Base-by-base conservation (phyloP, 2,329 filamentous ascomycete species). In the Akanthomyces lecanii region DNA sequence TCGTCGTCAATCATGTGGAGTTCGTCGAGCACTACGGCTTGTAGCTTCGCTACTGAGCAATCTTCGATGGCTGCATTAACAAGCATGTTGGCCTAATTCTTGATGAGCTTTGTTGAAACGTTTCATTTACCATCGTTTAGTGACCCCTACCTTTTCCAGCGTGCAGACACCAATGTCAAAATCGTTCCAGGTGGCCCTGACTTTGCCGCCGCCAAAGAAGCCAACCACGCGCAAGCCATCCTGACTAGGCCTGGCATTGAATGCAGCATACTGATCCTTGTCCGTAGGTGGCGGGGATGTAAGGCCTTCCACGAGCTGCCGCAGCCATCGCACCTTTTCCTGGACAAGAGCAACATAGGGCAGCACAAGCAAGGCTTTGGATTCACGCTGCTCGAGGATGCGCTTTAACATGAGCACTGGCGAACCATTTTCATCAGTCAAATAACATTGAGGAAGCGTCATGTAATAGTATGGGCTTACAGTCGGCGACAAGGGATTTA, bases 1-100 rank as follows among this genome's bases (percentile, higher is more conserved):
- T 89, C 87, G 71, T 92, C 90, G 68, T 91, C 87, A 51, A 92
- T 81, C 89, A 93, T 92, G 71, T 93, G 90, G n/a, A 92, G 76
- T 71, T 93, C 90, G 69, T 93, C 90, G 40, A 92, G 78, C 16
- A 92, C 88, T 21, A 92, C 84, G 12, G 87, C 78, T 53, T 83
- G 84, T 50, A 93, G 76, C 23, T 85, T 81, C n/a, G 80, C 77
- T 64, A 91, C 82, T 4, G 81, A 85, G 69, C 83, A 85, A 66
- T 92, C 88, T 65, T 90, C 87, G 66, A 92, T 90, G 16, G 89
- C 87, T 25, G 82, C 78, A 68, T 93, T 92, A 33, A 92, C 81
- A 45, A 93, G 80, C 12, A 87, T 82, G 69, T 92, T 93, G 61
- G 89, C 89, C 88, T 91, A 60, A 51, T 30, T 18, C 16, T 18